Conservation (phyloP, 192 early-diverging fungal genomes). For the Diversispora eburnea region DNA sequence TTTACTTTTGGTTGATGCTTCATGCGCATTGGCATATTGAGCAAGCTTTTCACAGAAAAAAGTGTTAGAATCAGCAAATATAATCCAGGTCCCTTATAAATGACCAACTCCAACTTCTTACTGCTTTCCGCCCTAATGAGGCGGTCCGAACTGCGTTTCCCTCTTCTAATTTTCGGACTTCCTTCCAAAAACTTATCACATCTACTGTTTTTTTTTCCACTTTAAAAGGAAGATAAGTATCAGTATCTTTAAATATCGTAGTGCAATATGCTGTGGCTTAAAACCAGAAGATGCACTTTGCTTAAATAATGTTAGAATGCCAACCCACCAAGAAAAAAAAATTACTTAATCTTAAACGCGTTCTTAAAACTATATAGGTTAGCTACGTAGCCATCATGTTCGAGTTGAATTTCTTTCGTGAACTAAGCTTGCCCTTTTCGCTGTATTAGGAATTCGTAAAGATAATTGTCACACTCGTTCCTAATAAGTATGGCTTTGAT, state of each 20-base stretch:
- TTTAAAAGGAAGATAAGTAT: neutral
- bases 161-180: neutral
- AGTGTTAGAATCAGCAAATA: neutral
- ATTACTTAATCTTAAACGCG: neutral
- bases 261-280: neutral
- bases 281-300: conserved; percentile 25
- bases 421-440: conserved; percentile 26
- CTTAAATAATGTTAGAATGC: conserved; percentile 10
- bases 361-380: neutral
- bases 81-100: conserved; percentile 7
- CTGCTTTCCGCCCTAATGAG: neutral
- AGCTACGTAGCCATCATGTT: conserved; percentile 19
- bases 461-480: conserved; percentile 11
- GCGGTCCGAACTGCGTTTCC: neutral
- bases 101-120: neutral
- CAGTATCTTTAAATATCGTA: neutral
- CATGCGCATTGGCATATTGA: neutral
- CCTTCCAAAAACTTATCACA: neutral
- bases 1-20: too few relatives aligned
- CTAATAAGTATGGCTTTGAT: too few relatives aligned
- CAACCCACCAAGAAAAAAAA: conserved; percentile 13
- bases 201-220: neutral
- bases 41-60: neutral
- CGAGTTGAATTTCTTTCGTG: conserved; percentile 15
- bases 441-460: conserved; percentile 25